Evolutionary conservation across 768 basidiomycete species (phyloP), one percentile per base, ranked within the genome.

Genomic region (Candolleomyces efflorescens): DNA sequence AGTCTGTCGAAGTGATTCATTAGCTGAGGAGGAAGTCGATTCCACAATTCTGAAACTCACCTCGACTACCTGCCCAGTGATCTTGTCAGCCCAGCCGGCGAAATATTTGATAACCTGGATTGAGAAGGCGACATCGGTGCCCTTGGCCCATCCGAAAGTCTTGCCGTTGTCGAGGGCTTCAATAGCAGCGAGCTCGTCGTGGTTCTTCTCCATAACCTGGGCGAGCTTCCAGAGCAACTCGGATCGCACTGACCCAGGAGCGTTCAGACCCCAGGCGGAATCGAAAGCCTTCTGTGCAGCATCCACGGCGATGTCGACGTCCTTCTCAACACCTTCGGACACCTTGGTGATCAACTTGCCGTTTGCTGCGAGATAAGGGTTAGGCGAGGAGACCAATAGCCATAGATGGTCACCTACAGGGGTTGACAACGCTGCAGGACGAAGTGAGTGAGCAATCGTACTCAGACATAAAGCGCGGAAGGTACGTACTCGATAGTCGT

Each of bases 51-150:
- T 20, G 1, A 11, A 37, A 51, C 59, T 23, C 20, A 69, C 69
- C 64, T 92, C 89, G 65, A 90, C 82, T 9, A 82, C 83, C 67
- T 89, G 82, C 10, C 87, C 90, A 2, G 77, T 74, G 54, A 86
- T 70, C 74, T 94, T 94, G 76, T 93, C 93, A 26, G 91, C 89
- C 85, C 89, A 89, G 26, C 92, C 93, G 48, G 84, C 90, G 64
- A 87, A 94, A 73, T 93, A 94, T 39, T 82, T 76, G 59, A 92
- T 69, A 49, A 75, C 74, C 24, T 67, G 75, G 55, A 83, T 76
- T 3, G 78, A 69, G 54, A 71, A 70, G 2, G 65, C 59, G 3
- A 89, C 68, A 62, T 89, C 89, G 0, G 64, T 69, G 13, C 67
- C 71, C 60, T 73, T 81, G 24, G 82, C 75, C 68, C 70, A 73